Base-by-base conservation (phyloP, 495 filamentous ascomycete species). In the Annulohypoxylon nitens region DNA sequence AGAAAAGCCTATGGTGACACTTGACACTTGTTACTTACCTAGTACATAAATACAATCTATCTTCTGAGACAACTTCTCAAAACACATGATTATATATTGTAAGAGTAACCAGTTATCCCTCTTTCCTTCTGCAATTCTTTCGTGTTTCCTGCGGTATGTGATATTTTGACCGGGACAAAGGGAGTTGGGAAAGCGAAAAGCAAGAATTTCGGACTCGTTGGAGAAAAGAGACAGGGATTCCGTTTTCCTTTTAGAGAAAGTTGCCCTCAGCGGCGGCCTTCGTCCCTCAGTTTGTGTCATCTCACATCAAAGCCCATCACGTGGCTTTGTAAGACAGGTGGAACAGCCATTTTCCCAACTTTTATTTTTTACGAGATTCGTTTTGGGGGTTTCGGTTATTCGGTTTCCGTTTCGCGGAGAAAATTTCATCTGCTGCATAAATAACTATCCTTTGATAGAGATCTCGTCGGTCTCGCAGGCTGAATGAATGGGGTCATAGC, bases 301-400 rank as follows among this genome's bases (percentile, higher is more conserved):
- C 69, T 57, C 33, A 65, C 36, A 4, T 14, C 39, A 43, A 14
- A 14, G 14, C 11, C 54, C 72, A 71, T 67, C 68, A 75, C 69
- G 73, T 72, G 73, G 53, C 59, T 50, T 55, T 64, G 30, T 62
- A 75, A 75, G 73, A 75, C 73, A 4, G 30, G 30, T 30, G 30
- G 30, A 30, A 30, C 30, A 30, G 30, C 3, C 30, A 75, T 11
- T 3, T 25, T 43, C n/a, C 11, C 10, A 43, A 43, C 39, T 43
- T 43, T 43, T 43, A 14, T 43, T 43, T 54, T 51, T 60, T 25
- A 30, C 34, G 8, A 39, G 11, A 57, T 69, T 69, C 60, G 33
- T 71, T 68, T 65, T 54, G 64, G 60, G 64, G 48, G 33, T n/a
- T 36, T 61, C 2, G 43, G 34, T 25, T 48, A 48, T 67, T 39